These are phyloP conservation scores for Paspalum vaginatum DNA, from an alignment of 176 grass and related monocot genomes.

Conservation along the genomic window DNA sequence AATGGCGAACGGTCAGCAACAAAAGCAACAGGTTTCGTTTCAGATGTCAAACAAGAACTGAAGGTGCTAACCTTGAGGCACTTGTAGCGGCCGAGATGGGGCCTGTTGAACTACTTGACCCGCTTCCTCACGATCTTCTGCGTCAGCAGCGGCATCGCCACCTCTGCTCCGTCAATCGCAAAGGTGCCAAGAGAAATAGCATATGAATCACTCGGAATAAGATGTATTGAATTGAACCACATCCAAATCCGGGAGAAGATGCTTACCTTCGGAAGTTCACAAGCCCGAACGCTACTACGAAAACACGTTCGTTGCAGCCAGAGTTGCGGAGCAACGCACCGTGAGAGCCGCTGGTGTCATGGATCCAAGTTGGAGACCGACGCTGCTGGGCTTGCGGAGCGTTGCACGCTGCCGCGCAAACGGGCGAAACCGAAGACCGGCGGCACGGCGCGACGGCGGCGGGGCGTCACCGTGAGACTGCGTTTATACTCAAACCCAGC, in stretches of 20 bases:
- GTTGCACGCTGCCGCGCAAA: no score
- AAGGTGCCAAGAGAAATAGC: not conserved
- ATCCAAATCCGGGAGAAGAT: not conserved
- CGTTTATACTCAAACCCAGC: not conserved
- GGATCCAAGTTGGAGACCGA: no score
- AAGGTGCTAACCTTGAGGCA: constrained; percentile 43
- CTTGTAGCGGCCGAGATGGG: constrained; percentile 61
- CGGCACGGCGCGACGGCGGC: constrained; percentile 29
- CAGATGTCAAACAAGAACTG: not conserved
- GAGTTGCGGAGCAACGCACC: no score
- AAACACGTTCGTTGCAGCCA: no score
- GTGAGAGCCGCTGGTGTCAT: no score
- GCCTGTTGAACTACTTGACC: constrained; percentile 66
- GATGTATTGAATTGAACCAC: not conserved
- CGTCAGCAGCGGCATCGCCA: constrained; percentile 72
- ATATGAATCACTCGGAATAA: not conserved
- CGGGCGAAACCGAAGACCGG: no score
- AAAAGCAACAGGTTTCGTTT: not conserved
- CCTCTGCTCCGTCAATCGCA: not conserved
- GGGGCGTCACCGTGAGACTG: not conserved
- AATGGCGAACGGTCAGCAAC: not conserved
- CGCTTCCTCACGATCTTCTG: constrained; percentile 81
- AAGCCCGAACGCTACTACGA: not conserved
- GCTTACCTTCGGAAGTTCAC: not conserved
- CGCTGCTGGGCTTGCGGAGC: no score